Evolutionary conservation across 306 rosid species (phyloP).

Genomic region (Cercis canadensis): DNA sequence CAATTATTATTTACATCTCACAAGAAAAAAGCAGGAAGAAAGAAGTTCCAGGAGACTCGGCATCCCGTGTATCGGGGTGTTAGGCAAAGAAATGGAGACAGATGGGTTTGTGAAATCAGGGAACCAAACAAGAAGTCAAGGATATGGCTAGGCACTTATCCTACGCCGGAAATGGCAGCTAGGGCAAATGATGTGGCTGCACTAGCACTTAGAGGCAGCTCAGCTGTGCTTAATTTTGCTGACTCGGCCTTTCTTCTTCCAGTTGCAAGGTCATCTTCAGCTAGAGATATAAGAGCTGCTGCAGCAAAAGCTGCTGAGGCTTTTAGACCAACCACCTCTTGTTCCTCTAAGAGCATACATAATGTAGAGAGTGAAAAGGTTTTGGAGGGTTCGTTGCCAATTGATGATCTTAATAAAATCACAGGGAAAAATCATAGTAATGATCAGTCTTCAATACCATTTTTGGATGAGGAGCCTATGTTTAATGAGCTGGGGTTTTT

Average conservation of each 20-base stretch:
- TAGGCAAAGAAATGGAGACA: slow-evolving; percentile 35
- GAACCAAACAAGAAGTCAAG: slow-evolving; percentile 42
- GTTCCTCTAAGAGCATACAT: too few relatives aligned
- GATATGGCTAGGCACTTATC: slow-evolving; percentile 51
- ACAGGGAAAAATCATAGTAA: background rate
- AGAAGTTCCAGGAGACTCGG: slow-evolving; percentile 40
- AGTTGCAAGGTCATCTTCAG: slow-evolving; percentile 21
- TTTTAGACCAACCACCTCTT: background rate
- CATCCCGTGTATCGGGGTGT: slow-evolving; percentile 43
- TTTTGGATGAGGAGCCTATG: background rate
- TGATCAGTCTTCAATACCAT: background rate
- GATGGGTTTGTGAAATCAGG: slow-evolving; percentile 50
- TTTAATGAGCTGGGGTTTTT: background rate
- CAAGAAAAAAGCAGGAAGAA: slow-evolving; percentile 41
- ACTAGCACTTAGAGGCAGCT: slow-evolving; percentile 42
- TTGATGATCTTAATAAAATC: background rate
- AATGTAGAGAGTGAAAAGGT: background rate
- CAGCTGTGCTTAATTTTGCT: slow-evolving; percentile 37
- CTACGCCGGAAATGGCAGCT: slow-evolving; percentile 54
- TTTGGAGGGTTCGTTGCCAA: background rate
- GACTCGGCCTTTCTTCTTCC: slow-evolving; percentile 36
- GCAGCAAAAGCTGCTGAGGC: slow-evolving; percentile 18
- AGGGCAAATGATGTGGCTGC: slow-evolving; percentile 49
- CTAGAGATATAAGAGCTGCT: slow-evolving; percentile 30
- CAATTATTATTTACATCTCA: background rate